Evolutionary conservation across 768 basidiomycete genomes (phyloP).

Genomic region (Leccinum barrowsii): DNA sequence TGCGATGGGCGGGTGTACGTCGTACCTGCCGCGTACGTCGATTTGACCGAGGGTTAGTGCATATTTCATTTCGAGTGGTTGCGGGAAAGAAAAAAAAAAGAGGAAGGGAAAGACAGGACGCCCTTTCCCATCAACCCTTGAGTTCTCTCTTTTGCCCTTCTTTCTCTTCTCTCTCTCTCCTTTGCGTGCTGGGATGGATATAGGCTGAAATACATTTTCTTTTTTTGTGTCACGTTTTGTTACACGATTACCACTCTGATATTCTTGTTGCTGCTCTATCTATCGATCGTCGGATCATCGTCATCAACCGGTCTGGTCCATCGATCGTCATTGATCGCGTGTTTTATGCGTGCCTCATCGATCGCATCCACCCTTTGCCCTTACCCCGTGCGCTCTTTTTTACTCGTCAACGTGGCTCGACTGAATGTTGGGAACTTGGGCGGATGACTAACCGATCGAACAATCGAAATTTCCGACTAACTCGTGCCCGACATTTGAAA

Average conservation of each 20-base stretch:
- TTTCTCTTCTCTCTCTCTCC: slow-evolving; percentile 48
- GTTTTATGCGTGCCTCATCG: background rate
- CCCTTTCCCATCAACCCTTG: slow-evolving; percentile 36
- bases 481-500: background rate
- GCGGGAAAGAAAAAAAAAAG: background rate
- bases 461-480: background rate
- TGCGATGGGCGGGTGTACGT: slow-evolving; percentile 80
- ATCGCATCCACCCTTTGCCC: background rate
- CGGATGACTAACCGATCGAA: background rate
- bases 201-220: slow-evolving; percentile 80
- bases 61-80: slow-evolving; percentile 27
- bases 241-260: background rate
- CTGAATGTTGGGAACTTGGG: background rate
- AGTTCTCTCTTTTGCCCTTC: slow-evolving; percentile 50
- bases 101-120: slow-evolving; percentile 4
- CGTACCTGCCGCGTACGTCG: slow-evolving; percentile 90
- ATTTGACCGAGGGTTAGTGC: slow-evolving; percentile 77
- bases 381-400: background rate
- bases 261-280: slow-evolving; percentile 25
- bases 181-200: slow-evolving; percentile 41
- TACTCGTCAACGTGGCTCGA: background rate
- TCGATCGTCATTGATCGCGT: background rate
- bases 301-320: background rate
- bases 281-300: background rate
- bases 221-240: slow-evolving; percentile 28